Base-by-base conservation (phyloP, 2,329 filamentous ascomycete species). In the Stagonosporopsis tanaceti region DNA sequence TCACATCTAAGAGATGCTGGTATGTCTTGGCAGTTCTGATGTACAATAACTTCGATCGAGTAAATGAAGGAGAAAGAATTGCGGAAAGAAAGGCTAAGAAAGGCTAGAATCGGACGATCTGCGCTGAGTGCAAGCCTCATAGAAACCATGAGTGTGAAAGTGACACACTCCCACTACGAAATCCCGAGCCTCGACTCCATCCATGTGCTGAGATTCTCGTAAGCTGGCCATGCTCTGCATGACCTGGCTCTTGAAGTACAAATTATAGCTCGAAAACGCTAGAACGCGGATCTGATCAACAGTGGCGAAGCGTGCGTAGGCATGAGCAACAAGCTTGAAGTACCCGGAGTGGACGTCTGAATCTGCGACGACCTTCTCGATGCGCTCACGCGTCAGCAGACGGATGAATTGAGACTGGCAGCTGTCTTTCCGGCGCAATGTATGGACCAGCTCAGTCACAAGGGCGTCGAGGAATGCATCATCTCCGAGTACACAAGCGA, bases 171-270 rank as follows among this genome's bases (percentile, higher is more conserved):
- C 42, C n/a, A 46, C 28, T 14, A 46, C 30, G 4, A 46, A 46
- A 30, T 37, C 20, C 7, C 32, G 20, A 9, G 44, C 44, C 17
- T 27, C 44, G 9, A 25, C 30, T 14, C 44, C 30, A 25, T 46
- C 42, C 20, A 46, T 25, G 7, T 46, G 44, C 44, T 46, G 44
- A 35, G 32, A 17, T 5, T 12, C 28, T 12, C 42, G 28, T 28
- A 46, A 17, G 17, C 30, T 20, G 9, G 42, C 42, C 42, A 46
- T 46, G 9, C 42, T 46, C 28, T 46, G 28, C 28, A 46, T 46
- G 9, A 46, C 35, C 35, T 38, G 35, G 35, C 35, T 17, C 17
- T 45, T 45, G 27, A 32, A 45, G 12, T 12, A 32, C 30, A 9
- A 14, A 11, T 32, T 32, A 12, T 32, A 32, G 30, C 11, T 45